A percentile compares a stretch with the other conserved stretches of the same genome.
Conservation (phyloP, 2,329 filamentous ascomycete genomes). For the Colletotrichum plurivorum region DNA sequence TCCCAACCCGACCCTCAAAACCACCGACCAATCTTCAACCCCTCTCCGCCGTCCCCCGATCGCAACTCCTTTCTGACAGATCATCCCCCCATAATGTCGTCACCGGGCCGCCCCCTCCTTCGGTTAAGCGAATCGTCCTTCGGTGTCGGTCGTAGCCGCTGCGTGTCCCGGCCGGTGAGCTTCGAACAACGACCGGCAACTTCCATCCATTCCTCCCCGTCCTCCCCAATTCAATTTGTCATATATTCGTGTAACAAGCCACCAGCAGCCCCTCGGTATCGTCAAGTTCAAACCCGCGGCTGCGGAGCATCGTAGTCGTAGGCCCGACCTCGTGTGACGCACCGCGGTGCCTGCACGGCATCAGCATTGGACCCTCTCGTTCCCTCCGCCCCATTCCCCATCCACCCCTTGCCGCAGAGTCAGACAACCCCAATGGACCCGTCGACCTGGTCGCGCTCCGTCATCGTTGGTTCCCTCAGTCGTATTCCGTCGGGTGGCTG, state of each 20-base stretch:
- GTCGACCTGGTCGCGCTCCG: no score
- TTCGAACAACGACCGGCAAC: background rate
- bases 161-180: background rate
- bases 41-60: background rate
- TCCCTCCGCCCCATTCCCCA: no score
- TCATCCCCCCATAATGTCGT: constrained; percentile 17
- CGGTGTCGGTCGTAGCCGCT: background rate
- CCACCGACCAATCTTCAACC: background rate
- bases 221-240: no score
- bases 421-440: no score
- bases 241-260: background rate
- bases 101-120: constrained; percentile 6
- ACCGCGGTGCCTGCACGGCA: background rate
- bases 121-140: background rate
- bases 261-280: background rate
- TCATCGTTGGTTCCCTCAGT: background rate
- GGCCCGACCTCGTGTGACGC: background rate
- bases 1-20: background rate
- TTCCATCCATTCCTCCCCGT: background rate
- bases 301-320: no score
- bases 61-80: constrained; percentile 19
- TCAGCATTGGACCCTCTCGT: no score
- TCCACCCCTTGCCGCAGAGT: no score
- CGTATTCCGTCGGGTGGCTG: background rate
- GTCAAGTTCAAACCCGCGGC: no score